Evolutionary conservation across 805 yeast species (phyloP).

Genomic region (Starmerella gropengiesseri): DNA sequence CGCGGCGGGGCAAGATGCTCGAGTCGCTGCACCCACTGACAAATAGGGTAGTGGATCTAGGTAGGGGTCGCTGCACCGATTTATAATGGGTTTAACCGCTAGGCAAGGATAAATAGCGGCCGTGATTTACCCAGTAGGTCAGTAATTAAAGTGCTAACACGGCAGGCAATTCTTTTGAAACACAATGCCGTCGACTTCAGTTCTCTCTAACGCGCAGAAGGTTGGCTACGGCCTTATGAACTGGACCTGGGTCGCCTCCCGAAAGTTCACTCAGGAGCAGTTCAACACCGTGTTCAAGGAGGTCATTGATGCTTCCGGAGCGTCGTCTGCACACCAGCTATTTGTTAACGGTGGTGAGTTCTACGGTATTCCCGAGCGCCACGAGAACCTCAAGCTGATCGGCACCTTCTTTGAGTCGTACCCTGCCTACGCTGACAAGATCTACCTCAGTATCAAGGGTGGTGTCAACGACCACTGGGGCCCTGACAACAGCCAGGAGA

Average conservation of each 20-base stretch:
- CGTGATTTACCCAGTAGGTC: too few species aligned
- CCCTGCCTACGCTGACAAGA: conserved; percentile 47
- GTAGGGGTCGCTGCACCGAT: too few species aligned
- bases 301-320: conserved; percentile 33
- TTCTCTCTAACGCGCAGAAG: neutral
- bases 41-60: too few species aligned
- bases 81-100: too few species aligned
- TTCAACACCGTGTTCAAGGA: conserved; percentile 45
- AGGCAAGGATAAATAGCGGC: too few species aligned
- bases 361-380: conserved; percentile 46
- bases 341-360: conserved; percentile 70
- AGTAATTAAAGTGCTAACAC: too few species aligned
- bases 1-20: too few species aligned
- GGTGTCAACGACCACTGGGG: conserved; percentile 34
- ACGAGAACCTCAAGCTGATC: conserved; percentile 45
- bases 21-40: too few species aligned
- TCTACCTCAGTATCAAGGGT: conserved; percentile 61
- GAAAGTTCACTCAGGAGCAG: conserved; percentile 43
- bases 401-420: conserved; percentile 46
- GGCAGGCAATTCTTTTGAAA: neutral
- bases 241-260: conserved; percentile 52
- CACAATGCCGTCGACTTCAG: neutral
- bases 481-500: conserved; percentile 45
- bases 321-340: conserved; percentile 33
- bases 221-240: conserved; percentile 75